These are phyloP conservation scores for Aquilaria agallochum DNA, from an alignment of 441 rosid genomes.

Conservation along the genomic window DNA sequence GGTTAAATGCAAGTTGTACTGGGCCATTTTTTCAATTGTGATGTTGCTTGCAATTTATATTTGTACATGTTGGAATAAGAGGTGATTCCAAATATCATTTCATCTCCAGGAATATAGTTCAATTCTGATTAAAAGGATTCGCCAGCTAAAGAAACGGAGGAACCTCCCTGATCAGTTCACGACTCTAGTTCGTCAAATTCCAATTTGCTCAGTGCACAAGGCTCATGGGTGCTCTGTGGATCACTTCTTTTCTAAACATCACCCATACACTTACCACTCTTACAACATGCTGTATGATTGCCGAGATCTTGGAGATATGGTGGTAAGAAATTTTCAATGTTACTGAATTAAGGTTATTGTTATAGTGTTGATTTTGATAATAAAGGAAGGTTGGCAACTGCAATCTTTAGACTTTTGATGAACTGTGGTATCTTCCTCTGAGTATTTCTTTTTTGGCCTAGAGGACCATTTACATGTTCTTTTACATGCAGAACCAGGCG, in stretches of 20 bases:
- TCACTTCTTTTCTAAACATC: slow-evolving; percentile 76
- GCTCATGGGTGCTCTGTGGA: slow-evolving; percentile 60
- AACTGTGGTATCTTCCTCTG: background rate
- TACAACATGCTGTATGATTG: slow-evolving; percentile 65
- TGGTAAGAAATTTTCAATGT: slow-evolving; percentile 40
- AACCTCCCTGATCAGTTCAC: slow-evolving; percentile 75
- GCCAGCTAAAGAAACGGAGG: slow-evolving; percentile 41
- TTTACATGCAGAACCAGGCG: slow-evolving; percentile 48
- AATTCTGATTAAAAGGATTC: slow-evolving; percentile 60
- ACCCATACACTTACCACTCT: slow-evolving; percentile 59
- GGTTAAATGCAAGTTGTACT: slow-evolving; percentile 7
- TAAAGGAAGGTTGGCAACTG: too few relatives aligned
- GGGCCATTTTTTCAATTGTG: slow-evolving; percentile 5
- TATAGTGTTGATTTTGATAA: too few relatives aligned
- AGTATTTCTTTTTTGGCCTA: background rate
- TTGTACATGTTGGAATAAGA: slow-evolving; percentile 22
- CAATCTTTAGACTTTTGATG: background rate
- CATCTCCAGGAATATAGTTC: slow-evolving; percentile 64
- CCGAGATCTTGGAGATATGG: slow-evolving; percentile 47
- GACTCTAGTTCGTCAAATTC: slow-evolving; percentile 74
- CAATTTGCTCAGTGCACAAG: slow-evolving; percentile 57
- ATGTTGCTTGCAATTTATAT: slow-evolving; percentile 11
- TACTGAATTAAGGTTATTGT: background rate
- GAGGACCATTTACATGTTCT: slow-evolving; percentile 4
- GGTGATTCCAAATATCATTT: slow-evolving; percentile 32